A percentile compares a stretch with the other conserved stretches of the same genome.
Evolutionary conservation across 1,284 basidiomycete species (phyloP).

Genomic region (Melampsora larici-populina): DNA sequence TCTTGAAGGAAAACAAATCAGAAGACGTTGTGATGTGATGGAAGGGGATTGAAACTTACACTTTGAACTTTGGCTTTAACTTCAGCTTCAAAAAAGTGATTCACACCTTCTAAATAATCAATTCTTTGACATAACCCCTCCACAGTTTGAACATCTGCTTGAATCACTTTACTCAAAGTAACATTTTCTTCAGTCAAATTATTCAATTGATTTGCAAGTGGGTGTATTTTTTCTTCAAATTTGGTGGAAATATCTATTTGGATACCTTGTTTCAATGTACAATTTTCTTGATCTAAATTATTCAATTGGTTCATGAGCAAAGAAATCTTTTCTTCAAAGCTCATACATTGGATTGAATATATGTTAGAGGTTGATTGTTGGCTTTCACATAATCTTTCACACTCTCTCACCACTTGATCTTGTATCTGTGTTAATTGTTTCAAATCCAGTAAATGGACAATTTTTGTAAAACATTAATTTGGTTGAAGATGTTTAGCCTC

Average conservation of each 20-base stretch:
- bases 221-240: slow-evolving; percentile 7
- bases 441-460: slow-evolving; percentile 12
- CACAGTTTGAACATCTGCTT: slow-evolving; percentile 23
- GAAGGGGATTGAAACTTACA: neutral
- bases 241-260: too few species aligned
- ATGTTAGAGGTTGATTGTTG: neutral
- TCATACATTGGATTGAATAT: neutral
- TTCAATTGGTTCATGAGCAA: too few species aligned
- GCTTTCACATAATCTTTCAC: neutral
- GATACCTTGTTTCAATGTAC: too few species aligned
- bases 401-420: neutral
- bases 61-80: slow-evolving; percentile 11
- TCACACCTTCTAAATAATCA: neutral
- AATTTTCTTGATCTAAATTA: too few species aligned
- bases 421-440: slow-evolving; percentile 10
- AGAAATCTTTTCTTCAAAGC: too few species aligned
- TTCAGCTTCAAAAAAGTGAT: neutral
- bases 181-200: slow-evolving; percentile 1
- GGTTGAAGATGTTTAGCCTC: neutral
- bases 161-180: slow-evolving; percentile 12
- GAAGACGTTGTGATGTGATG: neutral
- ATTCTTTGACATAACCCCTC: slow-evolving; percentile 10
- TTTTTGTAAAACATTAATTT: neutral
- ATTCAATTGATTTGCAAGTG: slow-evolving; percentile 1
- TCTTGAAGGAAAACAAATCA: neutral